Evolutionary conservation across 805 yeast species (phyloP).

Genomic region (Monosporozyma yasuniensis): DNA sequence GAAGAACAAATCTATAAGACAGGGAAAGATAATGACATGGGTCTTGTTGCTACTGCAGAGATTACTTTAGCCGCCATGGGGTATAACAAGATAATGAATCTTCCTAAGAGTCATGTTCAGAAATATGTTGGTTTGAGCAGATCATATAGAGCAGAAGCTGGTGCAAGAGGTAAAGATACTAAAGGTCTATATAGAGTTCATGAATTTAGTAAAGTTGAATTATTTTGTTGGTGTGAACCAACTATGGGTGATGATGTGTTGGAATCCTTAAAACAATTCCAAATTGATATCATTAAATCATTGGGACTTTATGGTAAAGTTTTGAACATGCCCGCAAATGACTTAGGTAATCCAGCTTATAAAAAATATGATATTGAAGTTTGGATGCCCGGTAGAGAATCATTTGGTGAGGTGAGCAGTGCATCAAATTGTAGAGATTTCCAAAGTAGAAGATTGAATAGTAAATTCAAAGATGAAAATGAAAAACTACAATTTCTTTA

Average conservation of each 20-base stretch:
- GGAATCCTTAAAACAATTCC: constrained; percentile 54
- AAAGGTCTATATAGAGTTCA: constrained; percentile 90
- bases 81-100: constrained; percentile 40
- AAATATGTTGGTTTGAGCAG: constrained; percentile 74
- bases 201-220: constrained; percentile 90
- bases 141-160: constrained; percentile 92
- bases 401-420: constrained; percentile 89
- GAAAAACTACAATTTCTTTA: constrained; percentile 45
- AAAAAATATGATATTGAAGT: constrained; percentile 91
- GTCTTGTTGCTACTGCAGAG: constrained; percentile 91
- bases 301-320: constrained; percentile 77
- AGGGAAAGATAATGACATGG: constrained; percentile 38
- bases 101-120: constrained; percentile 34
- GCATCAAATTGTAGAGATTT: constrained; percentile 88
- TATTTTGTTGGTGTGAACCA: constrained; percentile 61
- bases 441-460: constrained; percentile 76
- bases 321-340: constrained; percentile 81
- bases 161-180: constrained; percentile 89
- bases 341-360: constrained; percentile 87
- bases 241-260: constrained; percentile 43
- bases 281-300: constrained; percentile 50
- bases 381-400: constrained; percentile 95
- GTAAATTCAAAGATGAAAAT: constrained; percentile 40
- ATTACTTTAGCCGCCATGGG: constrained; percentile 82
- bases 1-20: constrained; percentile 79